These are phyloP conservation scores for Lactarius deliciosus DNA, from an alignment of 768 basidiomycete genomes.

Conservation along the genomic window DNA sequence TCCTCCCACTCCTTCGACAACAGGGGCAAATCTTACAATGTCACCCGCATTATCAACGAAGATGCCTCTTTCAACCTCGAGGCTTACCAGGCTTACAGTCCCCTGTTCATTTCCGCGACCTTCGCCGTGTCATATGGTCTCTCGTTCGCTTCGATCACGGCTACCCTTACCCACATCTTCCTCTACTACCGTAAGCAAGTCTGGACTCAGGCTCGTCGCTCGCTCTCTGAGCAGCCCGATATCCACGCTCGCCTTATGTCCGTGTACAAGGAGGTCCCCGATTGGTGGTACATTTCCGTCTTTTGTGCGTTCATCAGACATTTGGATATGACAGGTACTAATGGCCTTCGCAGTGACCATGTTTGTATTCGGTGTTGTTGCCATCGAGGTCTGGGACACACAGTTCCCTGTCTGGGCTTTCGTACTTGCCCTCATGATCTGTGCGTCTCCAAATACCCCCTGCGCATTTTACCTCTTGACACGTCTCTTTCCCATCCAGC, in stretches of 20 bases:
- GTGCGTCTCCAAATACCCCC: conserved; percentile 35
- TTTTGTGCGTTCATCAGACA: conserved; percentile 40
- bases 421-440: conserved; percentile 64
- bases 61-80: conserved; percentile 56
- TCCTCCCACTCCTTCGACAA: conserved; percentile 68
- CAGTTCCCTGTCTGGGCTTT: conserved; percentile 73
- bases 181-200: conserved; percentile 81
- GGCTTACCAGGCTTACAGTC: conserved; percentile 57
- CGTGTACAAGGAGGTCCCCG: conserved; percentile 70
- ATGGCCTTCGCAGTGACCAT: conserved; percentile 44
- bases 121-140: conserved; percentile 79
- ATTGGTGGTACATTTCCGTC: conserved; percentile 80
- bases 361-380: conserved; percentile 66
- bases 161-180: conserved; percentile 67
- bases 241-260: conserved; percentile 84
- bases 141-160: conserved; percentile 77
- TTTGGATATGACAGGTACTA: background rate
- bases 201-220: conserved; percentile 64
- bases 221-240: conserved; percentile 78
- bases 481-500: conserved; percentile 26
- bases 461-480: background rate
- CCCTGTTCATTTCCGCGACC: conserved; percentile 61
- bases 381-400: conserved; percentile 73
- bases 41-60: conserved; percentile 52
- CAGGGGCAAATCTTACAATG: conserved; percentile 56